phyloP scores from a whole-genome alignment of 2,329 filamentous ascomycete genomes.

The Botrytis fabae region DNA sequence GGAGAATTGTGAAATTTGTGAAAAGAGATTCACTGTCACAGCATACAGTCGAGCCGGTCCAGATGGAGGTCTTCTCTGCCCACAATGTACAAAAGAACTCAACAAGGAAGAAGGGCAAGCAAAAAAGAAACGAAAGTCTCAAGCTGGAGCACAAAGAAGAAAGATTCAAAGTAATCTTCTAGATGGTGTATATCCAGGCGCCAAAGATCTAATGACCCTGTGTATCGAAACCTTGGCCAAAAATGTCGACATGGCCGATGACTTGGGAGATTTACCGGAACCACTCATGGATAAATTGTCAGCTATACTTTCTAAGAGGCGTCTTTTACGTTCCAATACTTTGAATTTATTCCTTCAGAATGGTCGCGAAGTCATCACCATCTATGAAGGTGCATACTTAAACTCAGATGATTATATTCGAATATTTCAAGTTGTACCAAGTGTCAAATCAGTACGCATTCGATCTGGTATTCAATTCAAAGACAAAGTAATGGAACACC shows the following conservation, averaged over 20 bases:
- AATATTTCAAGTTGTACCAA: conserved; percentile 74
- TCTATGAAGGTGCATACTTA: conserved; percentile 65
- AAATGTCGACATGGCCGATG: conserved; percentile 62
- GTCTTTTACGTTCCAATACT: conserved; percentile 55
- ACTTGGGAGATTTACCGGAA: conserved; percentile 59
- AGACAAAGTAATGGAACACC: conserved; percentile 77
- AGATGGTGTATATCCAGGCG: conserved; percentile 68
- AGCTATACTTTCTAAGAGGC: conserved; percentile 59
- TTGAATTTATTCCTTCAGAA: conserved; percentile 59
- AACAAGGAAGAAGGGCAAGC: conserved; percentile 64
- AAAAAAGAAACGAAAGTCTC: conserved; percentile 57
- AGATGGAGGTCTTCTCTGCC: conserved; percentile 82
- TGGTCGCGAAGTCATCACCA: conserved; percentile 50
- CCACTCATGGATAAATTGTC: conserved; percentile 59
- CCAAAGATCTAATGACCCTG: conserved; percentile 66
- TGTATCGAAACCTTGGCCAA: conserved; percentile 63
- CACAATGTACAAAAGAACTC: conserved; percentile 74
- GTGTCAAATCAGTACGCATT: conserved; percentile 69
- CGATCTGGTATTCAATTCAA: conserved; percentile 92
- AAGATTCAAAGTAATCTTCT: conserved; percentile 81
- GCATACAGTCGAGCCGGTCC: conserved; percentile 81
- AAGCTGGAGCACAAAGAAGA: conserved; percentile 59
- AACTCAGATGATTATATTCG: conserved; percentile 73
- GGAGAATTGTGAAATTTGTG: conserved; percentile 82
- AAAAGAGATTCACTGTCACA: conserved; percentile 89